Conservation (phyloP, 2,329 filamentous ascomycete genomes). For the Pyricularia sp. region DNA sequence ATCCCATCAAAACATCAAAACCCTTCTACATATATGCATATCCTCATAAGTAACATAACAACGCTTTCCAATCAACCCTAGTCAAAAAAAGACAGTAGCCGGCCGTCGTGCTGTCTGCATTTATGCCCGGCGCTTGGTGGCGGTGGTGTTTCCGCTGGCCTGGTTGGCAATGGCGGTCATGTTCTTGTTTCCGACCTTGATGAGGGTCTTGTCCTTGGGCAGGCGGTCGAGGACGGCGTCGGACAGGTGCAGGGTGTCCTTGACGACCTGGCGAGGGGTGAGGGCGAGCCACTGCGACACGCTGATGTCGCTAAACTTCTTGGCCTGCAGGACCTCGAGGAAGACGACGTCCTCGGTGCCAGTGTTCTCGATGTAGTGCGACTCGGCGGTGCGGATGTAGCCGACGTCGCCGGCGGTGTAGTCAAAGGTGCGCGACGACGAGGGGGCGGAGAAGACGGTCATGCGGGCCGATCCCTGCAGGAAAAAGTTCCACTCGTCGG, state of each 20-base stretch:
- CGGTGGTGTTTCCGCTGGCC: not conserved
- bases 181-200: conserved; percentile 11
- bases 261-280: conserved; percentile 47
- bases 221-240: conserved; percentile 9
- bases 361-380: conserved; percentile 54
- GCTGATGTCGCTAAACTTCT: conserved; percentile 41
- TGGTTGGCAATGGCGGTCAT: conserved; percentile 10
- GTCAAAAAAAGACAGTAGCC: too few relatives aligned
- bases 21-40: too few relatives aligned
- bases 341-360: conserved; percentile 47
- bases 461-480: conserved; percentile 44
- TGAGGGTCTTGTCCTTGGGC: conserved; percentile 11
- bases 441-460: conserved; percentile 44
- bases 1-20: too few relatives aligned
- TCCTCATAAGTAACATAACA: too few relatives aligned
- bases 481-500: conserved; percentile 55
- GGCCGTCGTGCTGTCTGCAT: too few relatives aligned
- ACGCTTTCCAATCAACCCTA: too few relatives aligned
- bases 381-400: conserved; percentile 43
- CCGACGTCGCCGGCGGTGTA: conserved; percentile 51
- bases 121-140: not conserved
- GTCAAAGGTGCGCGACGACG: conserved; percentile 44
- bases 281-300: conserved; percentile 50
- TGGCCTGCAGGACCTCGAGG: conserved; percentile 48
- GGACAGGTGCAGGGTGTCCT: conserved; percentile 35